Base-by-base conservation (phyloP, 2,329 filamentous ascomycete species). In the Aspergillus texensis region DNA sequence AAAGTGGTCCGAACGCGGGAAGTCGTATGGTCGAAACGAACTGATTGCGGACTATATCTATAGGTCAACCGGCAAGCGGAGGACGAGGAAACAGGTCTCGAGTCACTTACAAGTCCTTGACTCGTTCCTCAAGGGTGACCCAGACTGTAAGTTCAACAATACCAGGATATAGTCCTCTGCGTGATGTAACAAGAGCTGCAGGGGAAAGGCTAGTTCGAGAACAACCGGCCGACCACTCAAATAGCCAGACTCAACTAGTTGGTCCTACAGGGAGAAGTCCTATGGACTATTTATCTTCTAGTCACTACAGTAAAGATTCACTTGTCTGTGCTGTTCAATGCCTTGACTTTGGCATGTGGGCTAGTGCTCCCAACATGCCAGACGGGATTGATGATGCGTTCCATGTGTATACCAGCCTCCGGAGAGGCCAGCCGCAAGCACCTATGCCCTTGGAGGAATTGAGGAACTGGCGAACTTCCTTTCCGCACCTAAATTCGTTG, bases 21-120 rank as follows among this genome's bases (percentile, higher is more conserved):
- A 85, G 70, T 82, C 81, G 21, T 82, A 83, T 66, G 86, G 87
- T 32, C 83, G 86, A 45, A 89, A 89, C 69, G 86, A 89, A 73
- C 76, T 88, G 54, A 87, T 89, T 64, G 82, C 86, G 28, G 81
- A 86, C 67, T 85, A 83, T 58, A 88, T 89, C 64, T 76, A 79
- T 66, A 81, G 81, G 61, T 77, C 81, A 62, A 88, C 86, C 6
- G 85, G 86, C 26, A 82, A 83, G 61, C 71, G 69, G 30, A 79
- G 87, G 59, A 77, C 74, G n/a, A 80, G 87, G 57, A 89, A 89
- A 72, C 85, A 89, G 70, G 84, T 89, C 4, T 89, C 87, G 0
- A 89, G 87, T 68, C 87, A 89, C 70, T 82, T 89, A 28, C 87
- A 89, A 73, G 86, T 89, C 2, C 78, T 89, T 24, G 86, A 87